phyloP scores from a whole-genome alignment of 1,284 basidiomycete genomes.

The Hymenochaete sp. region DNA sequence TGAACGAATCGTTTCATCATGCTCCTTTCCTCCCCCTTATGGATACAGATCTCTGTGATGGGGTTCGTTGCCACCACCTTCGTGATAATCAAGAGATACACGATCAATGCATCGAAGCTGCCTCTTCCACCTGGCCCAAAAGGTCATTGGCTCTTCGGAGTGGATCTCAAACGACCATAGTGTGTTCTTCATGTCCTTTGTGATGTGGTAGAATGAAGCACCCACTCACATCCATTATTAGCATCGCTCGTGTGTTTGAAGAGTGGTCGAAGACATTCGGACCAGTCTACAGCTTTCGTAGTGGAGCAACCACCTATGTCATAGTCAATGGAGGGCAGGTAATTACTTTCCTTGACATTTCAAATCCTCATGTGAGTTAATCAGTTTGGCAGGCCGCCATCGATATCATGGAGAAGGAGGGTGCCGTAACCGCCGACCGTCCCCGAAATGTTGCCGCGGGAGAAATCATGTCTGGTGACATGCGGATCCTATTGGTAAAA shows the following conservation, averaged over 20 bases:
- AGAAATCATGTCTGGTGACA: conserved; percentile 23
- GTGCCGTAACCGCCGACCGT: conserved; percentile 23
- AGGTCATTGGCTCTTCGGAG: conserved; percentile 23
- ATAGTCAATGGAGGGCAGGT: conserved; percentile 31
- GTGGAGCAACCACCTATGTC: conserved; percentile 26
- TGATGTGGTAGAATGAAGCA: background rate
- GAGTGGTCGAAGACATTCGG: conserved; percentile 33
- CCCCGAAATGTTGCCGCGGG: conserved; percentile 23
- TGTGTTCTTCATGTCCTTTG: conserved; percentile 4
- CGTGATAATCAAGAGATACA: conserved; percentile 1
- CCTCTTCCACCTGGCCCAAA: conserved; percentile 23
- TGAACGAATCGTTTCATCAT: too few species aligned
- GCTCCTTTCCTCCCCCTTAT: too few species aligned
- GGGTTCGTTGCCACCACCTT: too few species aligned
- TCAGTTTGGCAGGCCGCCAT: conserved; percentile 19
- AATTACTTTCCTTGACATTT: too few species aligned
- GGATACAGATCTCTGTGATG: too few species aligned
- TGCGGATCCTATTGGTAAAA: conserved; percentile 16
- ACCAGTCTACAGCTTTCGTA: conserved; percentile 29
- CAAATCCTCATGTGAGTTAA: background rate
- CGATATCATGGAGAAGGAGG: conserved; percentile 29
- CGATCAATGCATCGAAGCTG: conserved; percentile 11
- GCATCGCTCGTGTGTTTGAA: conserved; percentile 20
- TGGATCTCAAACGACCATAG: conserved; percentile 21
- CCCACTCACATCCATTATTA: background rate